phyloP scores from a whole-genome alignment of 441 rosid genomes.

The Isatis lusitanica region DNA sequence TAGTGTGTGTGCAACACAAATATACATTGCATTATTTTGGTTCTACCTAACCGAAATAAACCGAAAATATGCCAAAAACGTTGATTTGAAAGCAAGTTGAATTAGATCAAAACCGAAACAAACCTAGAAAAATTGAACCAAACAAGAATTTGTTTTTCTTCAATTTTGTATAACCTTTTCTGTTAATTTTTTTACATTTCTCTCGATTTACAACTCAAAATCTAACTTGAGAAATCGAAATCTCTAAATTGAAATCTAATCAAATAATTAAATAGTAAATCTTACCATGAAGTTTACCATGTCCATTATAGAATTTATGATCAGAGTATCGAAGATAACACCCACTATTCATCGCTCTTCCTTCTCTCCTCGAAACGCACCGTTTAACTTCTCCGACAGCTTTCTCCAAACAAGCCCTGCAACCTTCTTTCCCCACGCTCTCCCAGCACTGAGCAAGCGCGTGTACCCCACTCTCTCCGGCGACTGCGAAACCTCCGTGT shows the following conservation, averaged over 20 bases:
- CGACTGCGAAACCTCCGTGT: slow-evolving; percentile 52
- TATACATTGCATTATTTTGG: background rate
- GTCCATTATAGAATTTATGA: slow-evolving; percentile 45
- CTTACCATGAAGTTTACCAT: slow-evolving; percentile 15
- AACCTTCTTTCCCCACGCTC: slow-evolving; percentile 47
- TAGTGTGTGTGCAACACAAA: background rate
- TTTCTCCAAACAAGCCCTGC: slow-evolving; percentile 57
- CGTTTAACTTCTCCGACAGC: slow-evolving; percentile 47
- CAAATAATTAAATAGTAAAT: background rate
- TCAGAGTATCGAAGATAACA: slow-evolving; percentile 76
- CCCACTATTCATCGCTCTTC: slow-evolving; percentile 69
- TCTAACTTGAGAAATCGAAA: background rate
- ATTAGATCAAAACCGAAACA: too few relatives aligned
- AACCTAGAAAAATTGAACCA: too few relatives aligned
- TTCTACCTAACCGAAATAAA: background rate
- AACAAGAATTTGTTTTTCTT: background rate
- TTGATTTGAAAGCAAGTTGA: too few relatives aligned
- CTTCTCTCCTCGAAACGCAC: slow-evolving; percentile 58
- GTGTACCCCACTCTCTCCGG: slow-evolving; percentile 43
- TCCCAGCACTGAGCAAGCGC: slow-evolving; percentile 89
- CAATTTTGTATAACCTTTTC: background rate
- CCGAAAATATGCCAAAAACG: background rate
- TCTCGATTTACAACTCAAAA: too few relatives aligned
- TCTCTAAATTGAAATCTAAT: too few relatives aligned
- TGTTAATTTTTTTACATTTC: too few relatives aligned